Conservation (phyloP, 2,329 filamentous ascomycete genomes). For the Cryphonectria nitschkei region DNA sequence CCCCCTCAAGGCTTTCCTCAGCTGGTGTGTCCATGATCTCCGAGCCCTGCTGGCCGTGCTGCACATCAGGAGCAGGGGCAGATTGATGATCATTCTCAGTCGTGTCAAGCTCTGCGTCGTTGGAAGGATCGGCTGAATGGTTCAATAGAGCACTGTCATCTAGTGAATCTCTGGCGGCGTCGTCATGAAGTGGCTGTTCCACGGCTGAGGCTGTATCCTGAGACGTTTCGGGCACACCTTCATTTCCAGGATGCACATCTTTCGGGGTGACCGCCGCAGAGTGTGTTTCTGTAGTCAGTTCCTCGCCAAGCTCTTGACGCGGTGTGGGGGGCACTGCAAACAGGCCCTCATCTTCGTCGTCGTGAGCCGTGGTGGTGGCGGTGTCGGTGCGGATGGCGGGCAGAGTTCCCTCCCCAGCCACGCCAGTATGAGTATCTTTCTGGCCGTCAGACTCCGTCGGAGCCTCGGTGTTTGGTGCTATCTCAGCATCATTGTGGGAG, state of each 20-base stretch:
- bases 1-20: not conserved
- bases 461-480: not conserved
- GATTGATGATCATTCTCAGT: not conserved
- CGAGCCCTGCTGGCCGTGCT: not conserved
- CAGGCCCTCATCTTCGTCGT: slow-evolving; percentile 22
- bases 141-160: not conserved
- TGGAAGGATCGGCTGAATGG: not conserved
- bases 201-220: not conserved
- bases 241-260: not conserved
- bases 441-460: not conserved
- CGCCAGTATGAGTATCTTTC: not conserved
- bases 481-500: not conserved
- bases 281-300: not conserved
- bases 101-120: not conserved
- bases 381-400: slow-evolving; percentile 12
- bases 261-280: not conserved
- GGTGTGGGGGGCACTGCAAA: slow-evolving; percentile 26
- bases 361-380: slow-evolving; percentile 1
- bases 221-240: too few species aligned
- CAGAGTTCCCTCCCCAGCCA: not conserved
- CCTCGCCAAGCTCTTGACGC: slow-evolving; percentile 11
- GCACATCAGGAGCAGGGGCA: not conserved
- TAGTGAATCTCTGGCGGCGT: not conserved
- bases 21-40: not conserved
- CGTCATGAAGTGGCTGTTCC: not conserved